Percentiles rank a stretch among this genome's conserved stretches.
phyloP scores from a whole-genome alignment of 441 rosid species.

The Isatis lusitanica region DNA sequence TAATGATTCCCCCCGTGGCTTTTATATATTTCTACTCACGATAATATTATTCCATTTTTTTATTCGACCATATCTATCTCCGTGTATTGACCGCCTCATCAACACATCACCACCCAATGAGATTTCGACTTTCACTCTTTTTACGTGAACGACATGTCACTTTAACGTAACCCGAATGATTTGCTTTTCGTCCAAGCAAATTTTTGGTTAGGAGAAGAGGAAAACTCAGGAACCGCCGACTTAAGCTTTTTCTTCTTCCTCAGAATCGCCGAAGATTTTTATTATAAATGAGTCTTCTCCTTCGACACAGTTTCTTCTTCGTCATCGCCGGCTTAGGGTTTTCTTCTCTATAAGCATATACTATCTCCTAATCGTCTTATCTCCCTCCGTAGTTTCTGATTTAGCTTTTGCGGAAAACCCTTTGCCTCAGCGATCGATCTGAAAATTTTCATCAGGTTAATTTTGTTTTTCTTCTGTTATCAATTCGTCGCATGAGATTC shows the following conservation, averaged over 20 bases:
- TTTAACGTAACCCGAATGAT: conserved; percentile 13
- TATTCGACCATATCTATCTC: conserved; percentile 23
- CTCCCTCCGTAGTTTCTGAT: not conserved
- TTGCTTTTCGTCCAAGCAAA: conserved; percentile 64
- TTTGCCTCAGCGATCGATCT: conserved; percentile 42
- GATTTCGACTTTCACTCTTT: conserved; percentile 3
- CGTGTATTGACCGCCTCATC: conserved; percentile 35
- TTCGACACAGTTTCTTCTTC: conserved; percentile 28
- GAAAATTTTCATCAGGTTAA: conserved; percentile 22
- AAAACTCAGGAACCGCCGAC: conserved; percentile 49
- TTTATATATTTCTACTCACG: not conserved
- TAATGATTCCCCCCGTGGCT: not conserved
- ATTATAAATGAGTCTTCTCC: conserved; percentile 22
- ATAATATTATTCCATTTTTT: conserved; percentile 11
- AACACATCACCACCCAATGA: conserved; percentile 30
- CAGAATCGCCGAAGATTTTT: conserved; percentile 23
- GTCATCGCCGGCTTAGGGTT: conserved; percentile 53
- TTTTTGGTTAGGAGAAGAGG: conserved; percentile 7
- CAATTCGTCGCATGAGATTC: not conserved
- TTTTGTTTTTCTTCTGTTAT: not conserved
- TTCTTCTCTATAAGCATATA: conserved; percentile 30
- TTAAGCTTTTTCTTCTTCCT: not conserved
- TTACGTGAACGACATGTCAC: not conserved
- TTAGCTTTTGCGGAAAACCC: conserved; percentile 14
- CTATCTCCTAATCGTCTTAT: not conserved